Base-by-base conservation (phyloP, 306 rosid species). In the Cicer pinnatifidum region DNA sequence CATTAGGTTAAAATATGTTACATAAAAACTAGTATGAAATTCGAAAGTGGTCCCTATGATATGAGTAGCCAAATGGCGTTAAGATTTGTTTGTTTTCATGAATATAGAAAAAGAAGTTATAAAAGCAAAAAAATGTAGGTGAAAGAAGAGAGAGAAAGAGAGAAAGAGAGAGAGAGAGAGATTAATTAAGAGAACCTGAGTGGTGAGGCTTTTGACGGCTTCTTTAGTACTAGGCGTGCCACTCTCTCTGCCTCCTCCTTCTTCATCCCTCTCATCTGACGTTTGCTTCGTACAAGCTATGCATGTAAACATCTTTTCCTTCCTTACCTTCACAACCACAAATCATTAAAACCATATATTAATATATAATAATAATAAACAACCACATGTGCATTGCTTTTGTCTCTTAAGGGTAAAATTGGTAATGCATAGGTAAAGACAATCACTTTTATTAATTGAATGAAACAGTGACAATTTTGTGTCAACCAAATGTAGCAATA, bases 121-220 rank as follows among this genome's bases (percentile, higher is more conserved):
- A 75, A 86, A 71, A 81, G 85, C 80, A 23, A 83, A 81, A 81
- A 78, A 75, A 66, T 71, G 75, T 56, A 23, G 82, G 71, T 78
- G 85, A 71, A 54, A 59, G 66, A 16, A 70, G 47, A 69, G 68
- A 43, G 54, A 48, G 59, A 37, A 12, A 70, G 39, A 69, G 68
- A 43, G 47, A 48, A 12, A 70, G 39, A 69, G 68, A 43, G 47
- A 48, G 59, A 37, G 70, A 37, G 65, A 53, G 61, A 1, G 74
- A 37, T 53, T 48, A n/a, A n/a, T 46, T 44, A 75, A 72, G 87
- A 81, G 87, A 81, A 93, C 98, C 98, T 93, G 96, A 47, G 91
- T 70, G 62, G 97, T 90, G 80, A 93, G 91, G 87, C 96, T 88
- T 87, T 93, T 93, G 91, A 89, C 91, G 89, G 96, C 90, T 89